Conservation (phyloP, 139 green algal genomes). For the Trebouxia sp. region DNA sequence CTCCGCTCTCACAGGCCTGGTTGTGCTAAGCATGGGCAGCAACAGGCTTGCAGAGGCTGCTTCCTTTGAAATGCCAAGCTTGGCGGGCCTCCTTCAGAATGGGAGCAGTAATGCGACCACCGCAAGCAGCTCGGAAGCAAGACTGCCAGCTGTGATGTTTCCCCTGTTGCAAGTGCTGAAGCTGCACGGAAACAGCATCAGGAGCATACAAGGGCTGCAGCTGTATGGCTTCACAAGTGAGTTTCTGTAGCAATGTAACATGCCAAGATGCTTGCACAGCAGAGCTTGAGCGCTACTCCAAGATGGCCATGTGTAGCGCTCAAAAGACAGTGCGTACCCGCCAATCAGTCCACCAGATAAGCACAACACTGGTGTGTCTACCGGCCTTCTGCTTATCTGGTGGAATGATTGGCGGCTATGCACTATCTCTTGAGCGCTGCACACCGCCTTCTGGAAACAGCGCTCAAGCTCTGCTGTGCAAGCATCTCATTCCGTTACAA, state of each 20-base stretch:
- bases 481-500: not conserved
- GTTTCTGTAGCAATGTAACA: not conserved
- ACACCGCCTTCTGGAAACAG: too few species aligned
- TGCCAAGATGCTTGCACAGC: not conserved
- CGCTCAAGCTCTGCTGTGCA: not conserved
- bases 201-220: slow-evolving; percentile 48
- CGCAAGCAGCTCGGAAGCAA: not conserved
- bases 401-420: not conserved
- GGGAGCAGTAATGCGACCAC: not conserved
- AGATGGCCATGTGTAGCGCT: too few species aligned
- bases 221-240: slow-evolving; percentile 35
- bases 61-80: slow-evolving; percentile 34
- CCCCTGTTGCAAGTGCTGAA: slow-evolving; percentile 51
- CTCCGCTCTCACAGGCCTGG: slow-evolving; percentile 20
- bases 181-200: slow-evolving; percentile 57
- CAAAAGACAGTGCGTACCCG: not conserved
- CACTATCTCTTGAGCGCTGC: too few species aligned
- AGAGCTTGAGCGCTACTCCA: too few species aligned
- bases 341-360: not conserved
- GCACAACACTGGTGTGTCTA: not conserved
- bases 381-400: not conserved
- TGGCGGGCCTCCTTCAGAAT: slow-evolving; percentile 29
- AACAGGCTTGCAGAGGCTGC: slow-evolving; percentile 60
- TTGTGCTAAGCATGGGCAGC: slow-evolving; percentile 41
- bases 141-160: not conserved